A percentile compares a stretch with the other conserved stretches of the same genome.
Conservation (phyloP, 2,329 filamentous ascomycete species). For the Phyllosticta ampelicida region DNA sequence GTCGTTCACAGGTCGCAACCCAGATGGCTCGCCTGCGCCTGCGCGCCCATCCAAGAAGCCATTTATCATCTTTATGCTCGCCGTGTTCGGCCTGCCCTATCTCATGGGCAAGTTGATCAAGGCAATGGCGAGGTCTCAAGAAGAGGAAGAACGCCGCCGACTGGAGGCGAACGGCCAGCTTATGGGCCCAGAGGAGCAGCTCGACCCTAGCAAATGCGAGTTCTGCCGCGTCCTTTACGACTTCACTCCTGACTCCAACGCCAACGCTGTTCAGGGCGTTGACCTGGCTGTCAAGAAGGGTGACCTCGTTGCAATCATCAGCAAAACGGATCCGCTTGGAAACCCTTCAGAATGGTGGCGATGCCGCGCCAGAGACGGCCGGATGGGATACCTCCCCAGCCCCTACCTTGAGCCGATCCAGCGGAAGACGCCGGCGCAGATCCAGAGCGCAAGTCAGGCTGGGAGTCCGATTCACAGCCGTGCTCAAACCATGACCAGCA, state of each 20-base stretch:
- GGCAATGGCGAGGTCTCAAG: constrained; percentile 69
- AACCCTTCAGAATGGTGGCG: constrained; percentile 96
- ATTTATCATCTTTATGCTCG: constrained; percentile 87
- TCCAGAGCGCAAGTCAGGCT: constrained; percentile 31
- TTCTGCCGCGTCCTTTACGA: constrained; percentile 95
- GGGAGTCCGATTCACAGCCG: constrained; percentile 37
- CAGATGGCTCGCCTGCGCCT: constrained; percentile 55
- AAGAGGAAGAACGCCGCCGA: constrained; percentile 63
- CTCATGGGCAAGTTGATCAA: constrained; percentile 95
- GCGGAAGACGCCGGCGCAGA: constrained; percentile 38
- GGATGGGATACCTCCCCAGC: constrained; percentile 82
- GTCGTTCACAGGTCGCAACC: constrained; percentile 64
- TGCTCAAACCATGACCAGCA: constrained; percentile 43
- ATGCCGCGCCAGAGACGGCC: constrained; percentile 79
- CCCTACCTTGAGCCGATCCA: constrained; percentile 78
- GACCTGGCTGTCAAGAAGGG: constrained; percentile 91
- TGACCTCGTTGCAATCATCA: constrained; percentile 86
- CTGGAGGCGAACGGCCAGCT: constrained; percentile 39
- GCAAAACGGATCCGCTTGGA: constrained; percentile 84
- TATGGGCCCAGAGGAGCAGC: constrained; percentile 25
- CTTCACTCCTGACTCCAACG: constrained; percentile 68
- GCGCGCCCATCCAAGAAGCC: constrained; percentile 84
- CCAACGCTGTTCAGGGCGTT: constrained; percentile 48
- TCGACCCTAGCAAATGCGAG: constrained; percentile 86
- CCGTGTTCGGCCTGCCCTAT: constrained; percentile 91